Percentiles rank a stretch among this genome's conserved stretches.
Conservation (phyloP, 2,329 filamentous ascomycete species). For the Fusarium sp. region DNA sequence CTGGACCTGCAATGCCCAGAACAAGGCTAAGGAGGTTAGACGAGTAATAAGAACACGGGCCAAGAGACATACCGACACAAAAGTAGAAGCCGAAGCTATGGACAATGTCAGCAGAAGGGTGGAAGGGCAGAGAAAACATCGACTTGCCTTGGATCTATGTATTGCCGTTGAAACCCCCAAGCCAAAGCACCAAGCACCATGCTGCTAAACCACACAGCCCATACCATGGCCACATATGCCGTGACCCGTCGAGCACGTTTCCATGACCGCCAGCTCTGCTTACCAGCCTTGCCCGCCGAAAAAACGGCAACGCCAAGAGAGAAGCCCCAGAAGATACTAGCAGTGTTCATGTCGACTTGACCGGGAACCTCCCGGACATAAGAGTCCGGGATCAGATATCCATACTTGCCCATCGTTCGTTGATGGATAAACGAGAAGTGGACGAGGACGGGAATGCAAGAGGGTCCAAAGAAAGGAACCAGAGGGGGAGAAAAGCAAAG, state of each 20-base stretch:
- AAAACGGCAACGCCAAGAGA: conserved; percentile 33
- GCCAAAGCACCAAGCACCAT: conserved; percentile 33
- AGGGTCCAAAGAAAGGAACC: background rate
- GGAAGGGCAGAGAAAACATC: rapidly evolving
- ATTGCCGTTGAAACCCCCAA: conserved; percentile 39
- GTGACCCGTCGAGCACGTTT: conserved; percentile 22
- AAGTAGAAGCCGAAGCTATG: conserved; percentile 38
- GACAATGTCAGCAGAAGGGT: background rate
- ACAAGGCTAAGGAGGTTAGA: conserved; percentile 16
- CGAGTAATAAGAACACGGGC: rapidly evolving
- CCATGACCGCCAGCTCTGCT: conserved; percentile 30
- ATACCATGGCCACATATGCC: conserved; percentile 35
- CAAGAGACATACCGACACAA: conserved; percentile 24
- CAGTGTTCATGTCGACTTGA: conserved; percentile 35
- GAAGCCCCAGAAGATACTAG: conserved; percentile 42
- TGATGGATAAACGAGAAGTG: background rate
- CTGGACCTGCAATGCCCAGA: conserved; percentile 59
- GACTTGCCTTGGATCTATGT: conserved; percentile 36
- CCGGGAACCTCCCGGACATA: conserved; percentile 35
- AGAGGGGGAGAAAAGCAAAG: background rate
- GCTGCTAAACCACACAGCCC: conserved; percentile 38
- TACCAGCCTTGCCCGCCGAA: conserved; percentile 4
- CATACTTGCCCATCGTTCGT: conserved; percentile 32
- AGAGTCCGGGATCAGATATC: conserved; percentile 35
- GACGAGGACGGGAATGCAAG: background rate